Evolutionary conservation across 2,329 filamentous ascomycete genomes (phyloP).

Genomic region (Colletotrichum tropicicola): DNA sequence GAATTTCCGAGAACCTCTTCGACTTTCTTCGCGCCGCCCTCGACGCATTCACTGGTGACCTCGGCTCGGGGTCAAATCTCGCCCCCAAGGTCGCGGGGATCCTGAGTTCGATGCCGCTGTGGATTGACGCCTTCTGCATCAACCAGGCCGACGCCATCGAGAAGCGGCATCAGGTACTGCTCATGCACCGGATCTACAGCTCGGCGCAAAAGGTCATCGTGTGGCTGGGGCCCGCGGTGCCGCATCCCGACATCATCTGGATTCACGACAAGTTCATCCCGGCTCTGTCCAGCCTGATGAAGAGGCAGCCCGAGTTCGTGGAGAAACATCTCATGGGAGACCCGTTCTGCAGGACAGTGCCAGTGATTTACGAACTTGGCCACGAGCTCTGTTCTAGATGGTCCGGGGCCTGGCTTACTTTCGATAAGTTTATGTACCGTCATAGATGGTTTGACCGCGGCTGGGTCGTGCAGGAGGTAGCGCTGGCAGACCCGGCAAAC

Average conservation of each 20-base stretch:
- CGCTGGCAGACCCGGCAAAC: constrained; percentile 10
- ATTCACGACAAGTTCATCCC: constrained; percentile 11
- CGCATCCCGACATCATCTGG: not conserved
- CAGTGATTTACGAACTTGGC: constrained; percentile 10
- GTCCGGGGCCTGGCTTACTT: not conserved
- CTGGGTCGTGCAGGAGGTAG: constrained; percentile 33
- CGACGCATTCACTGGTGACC: not conserved
- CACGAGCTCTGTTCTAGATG: not conserved
- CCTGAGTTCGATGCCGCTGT: not conserved
- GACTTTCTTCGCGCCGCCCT: not conserved
- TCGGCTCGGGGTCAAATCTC: not conserved
- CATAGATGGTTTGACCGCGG: constrained; percentile 31
- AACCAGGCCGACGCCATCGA: constrained; percentile 28
- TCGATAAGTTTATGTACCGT: not conserved
- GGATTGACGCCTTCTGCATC: constrained; percentile 34
- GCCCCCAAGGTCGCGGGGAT: not conserved
- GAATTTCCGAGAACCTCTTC: not conserved
- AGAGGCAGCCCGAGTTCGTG: not conserved
- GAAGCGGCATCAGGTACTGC: constrained; percentile 24
- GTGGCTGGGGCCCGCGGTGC: constrained; percentile 14
- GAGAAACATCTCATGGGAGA: not conserved
- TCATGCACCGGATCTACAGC: constrained; percentile 32
- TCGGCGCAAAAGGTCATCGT: constrained; percentile 16
- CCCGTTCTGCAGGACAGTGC: not conserved
- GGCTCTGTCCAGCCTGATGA: not conserved